Conservation (phyloP, 2,329 filamentous ascomycete species). For the Beauveria medogensis region DNA sequence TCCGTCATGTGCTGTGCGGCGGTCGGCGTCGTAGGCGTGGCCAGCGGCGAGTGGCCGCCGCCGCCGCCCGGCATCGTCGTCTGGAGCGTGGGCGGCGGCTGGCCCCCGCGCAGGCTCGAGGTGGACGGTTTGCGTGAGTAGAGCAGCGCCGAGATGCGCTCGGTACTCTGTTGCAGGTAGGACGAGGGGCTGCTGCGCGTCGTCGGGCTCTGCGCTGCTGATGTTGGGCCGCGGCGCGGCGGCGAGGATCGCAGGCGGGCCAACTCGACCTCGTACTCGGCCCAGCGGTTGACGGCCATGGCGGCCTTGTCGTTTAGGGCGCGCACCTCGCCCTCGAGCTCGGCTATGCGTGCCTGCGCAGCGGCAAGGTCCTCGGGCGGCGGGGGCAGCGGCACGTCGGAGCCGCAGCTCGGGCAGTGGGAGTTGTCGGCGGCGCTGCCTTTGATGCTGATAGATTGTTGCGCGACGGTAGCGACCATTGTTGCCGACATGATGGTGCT, state of each 20-base stretch:
- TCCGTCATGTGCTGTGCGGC: conserved; percentile 22
- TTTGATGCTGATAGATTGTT: conserved; percentile 17
- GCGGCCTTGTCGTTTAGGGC: conserved; percentile 64
- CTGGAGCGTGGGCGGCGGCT: conserved; percentile 16
- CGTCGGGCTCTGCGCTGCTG: conserved; percentile 15
- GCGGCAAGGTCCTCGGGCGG: conserved; percentile 41
- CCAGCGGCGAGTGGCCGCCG: conserved; percentile 6
- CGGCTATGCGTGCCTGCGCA: conserved; percentile 50
- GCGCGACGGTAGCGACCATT: conserved; percentile 29
- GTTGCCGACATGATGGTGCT: conserved; percentile 18
- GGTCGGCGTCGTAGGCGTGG: conserved; percentile 16
- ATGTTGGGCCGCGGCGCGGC: conserved; percentile 6
- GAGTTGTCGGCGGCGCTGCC: conserved; percentile 18
- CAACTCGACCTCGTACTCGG: conserved; percentile 76
- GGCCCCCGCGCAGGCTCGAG: conserved; percentile 25
- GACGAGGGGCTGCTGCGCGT: conserved; percentile 24
- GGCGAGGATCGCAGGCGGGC: conserved; percentile 43
- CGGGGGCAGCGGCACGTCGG: conserved; percentile 23
- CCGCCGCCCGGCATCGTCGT: conserved; percentile 1
- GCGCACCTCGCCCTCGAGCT: conserved; percentile 64
- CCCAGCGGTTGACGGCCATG: conserved; percentile 55
- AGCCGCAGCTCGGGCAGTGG: conserved; percentile 46
- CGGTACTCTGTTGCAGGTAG: conserved; percentile 38
- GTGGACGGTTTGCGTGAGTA: conserved; percentile 39
- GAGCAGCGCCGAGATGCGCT: conserved; percentile 37